Percentiles rank a stretch among this genome's conserved stretches.
Conservation (phyloP, 2,329 filamentous ascomycete species). For the Macrophomina tecta region DNA sequence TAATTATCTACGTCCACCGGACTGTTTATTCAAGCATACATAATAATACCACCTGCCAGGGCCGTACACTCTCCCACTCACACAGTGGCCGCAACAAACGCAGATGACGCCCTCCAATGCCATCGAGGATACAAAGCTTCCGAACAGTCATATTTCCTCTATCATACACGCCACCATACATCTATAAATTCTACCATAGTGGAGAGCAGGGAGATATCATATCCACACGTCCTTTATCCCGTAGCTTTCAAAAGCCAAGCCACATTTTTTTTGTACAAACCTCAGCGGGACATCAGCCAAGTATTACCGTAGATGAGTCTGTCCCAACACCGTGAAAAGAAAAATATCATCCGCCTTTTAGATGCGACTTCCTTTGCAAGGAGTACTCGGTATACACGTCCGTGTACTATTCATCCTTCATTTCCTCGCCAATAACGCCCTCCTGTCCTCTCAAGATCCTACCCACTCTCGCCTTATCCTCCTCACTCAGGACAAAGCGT, state of each 20-base stretch:
- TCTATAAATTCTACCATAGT: slow-evolving; percentile 14
- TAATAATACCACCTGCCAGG: too few species aligned
- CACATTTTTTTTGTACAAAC: background rate
- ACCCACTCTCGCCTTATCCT: slow-evolving; percentile 72
- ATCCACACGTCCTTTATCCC: background rate
- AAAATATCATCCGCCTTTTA: background rate
- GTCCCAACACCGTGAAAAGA: slow-evolving; percentile 1
- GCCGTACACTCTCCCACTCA: too few species aligned
- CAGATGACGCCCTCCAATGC: too few species aligned
- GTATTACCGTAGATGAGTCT: background rate
- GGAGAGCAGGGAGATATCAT: slow-evolving; percentile 4
- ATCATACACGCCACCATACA: slow-evolving; percentile 8
- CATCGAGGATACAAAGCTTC: too few species aligned
- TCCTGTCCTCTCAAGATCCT: slow-evolving; percentile 65
- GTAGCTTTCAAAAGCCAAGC: background rate
- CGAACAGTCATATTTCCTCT: background rate
- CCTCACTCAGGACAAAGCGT: slow-evolving; percentile 71
- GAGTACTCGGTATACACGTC: too few species aligned
- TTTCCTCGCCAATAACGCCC: slow-evolving; percentile 23
- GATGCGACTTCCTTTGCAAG: background rate
- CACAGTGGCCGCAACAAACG: too few species aligned
- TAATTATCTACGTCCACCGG: too few species aligned
- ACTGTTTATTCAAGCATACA: too few species aligned
- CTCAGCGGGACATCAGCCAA: background rate
- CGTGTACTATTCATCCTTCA: background rate